These are phyloP conservation scores for Bruguiera sexangula DNA, from an alignment of 345 rosid species.

Conservation along the genomic window DNA sequence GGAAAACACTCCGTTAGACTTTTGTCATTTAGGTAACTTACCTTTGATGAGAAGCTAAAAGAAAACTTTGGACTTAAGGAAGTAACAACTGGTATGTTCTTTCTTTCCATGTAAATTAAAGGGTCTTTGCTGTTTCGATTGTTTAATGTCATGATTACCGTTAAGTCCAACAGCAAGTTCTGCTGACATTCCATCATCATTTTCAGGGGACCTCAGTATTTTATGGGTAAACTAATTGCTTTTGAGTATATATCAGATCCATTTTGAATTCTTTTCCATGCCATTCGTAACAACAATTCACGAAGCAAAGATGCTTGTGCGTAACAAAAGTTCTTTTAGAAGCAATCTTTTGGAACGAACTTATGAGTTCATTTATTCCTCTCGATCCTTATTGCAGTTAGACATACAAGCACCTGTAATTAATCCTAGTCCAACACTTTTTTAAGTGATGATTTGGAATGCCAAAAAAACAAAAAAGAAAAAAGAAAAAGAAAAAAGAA, in stretches of 20 bases:
- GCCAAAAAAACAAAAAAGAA: too few relatives aligned
- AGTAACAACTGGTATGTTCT: background rate
- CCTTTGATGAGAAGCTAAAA: constrained; percentile 36
- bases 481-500: too few relatives aligned
- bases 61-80: constrained; percentile 33
- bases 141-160: constrained; percentile 21
- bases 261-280: too few relatives aligned
- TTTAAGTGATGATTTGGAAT: too few relatives aligned
- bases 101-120: background rate
- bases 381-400: too few relatives aligned
- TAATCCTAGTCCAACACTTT: too few relatives aligned
- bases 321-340: background rate
- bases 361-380: background rate
- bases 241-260: too few relatives aligned
- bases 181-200: background rate
- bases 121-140: constrained; percentile 15
- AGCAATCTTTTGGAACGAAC: background rate
- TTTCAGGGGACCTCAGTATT: background rate
- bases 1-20: constrained; percentile 2
- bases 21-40: constrained; percentile 12
- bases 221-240: too few relatives aligned
- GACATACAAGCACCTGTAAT: too few relatives aligned
- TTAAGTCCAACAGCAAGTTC: constrained; percentile 16
- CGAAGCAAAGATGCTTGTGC: background rate
- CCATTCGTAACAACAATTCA: background rate